Conservation (phyloP, 805 yeast genomes). For the Candida corydali region DNA sequence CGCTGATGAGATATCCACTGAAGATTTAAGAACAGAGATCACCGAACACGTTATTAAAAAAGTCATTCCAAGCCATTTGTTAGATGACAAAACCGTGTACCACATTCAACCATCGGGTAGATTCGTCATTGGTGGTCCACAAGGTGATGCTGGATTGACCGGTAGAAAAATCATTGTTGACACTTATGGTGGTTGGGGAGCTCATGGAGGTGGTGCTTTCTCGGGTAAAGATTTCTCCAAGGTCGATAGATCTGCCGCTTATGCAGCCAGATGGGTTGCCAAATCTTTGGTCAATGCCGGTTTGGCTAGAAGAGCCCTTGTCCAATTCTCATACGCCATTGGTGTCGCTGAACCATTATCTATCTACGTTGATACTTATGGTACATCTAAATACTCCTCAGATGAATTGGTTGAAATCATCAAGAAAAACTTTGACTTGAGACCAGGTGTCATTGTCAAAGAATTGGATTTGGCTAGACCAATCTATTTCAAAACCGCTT, state of each 20-base stretch:
- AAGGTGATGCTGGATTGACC: slow-evolving; percentile 99
- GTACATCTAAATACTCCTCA: slow-evolving; percentile 88
- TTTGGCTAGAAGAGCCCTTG: slow-evolving; percentile 94
- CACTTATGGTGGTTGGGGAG: slow-evolving; percentile 99
- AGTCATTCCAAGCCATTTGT: slow-evolving; percentile 85
- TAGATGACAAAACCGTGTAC: slow-evolving; percentile 93
- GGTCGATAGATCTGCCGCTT: slow-evolving; percentile 99
- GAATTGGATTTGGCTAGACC: slow-evolving; percentile 98
- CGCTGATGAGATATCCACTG: slow-evolving; percentile 93
- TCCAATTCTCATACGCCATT: slow-evolving; percentile 98
- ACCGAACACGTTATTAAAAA: slow-evolving; percentile 78
- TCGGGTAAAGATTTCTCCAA: slow-evolving; percentile 99
- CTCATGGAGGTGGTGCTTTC: slow-evolving; percentile 99
- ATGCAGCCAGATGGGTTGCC: slow-evolving; percentile 99
- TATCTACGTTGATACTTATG: slow-evolving; percentile 95
- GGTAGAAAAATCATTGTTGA: slow-evolving; percentile 99
- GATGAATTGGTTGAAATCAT: slow-evolving; percentile 89
- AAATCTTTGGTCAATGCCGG: slow-evolving; percentile 95
- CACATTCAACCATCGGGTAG: slow-evolving; percentile 99
- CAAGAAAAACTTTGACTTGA: slow-evolving; percentile 92
- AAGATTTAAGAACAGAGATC: slow-evolving; percentile 79
- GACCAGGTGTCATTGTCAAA: slow-evolving; percentile 98
- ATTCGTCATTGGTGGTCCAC: slow-evolving; percentile 99
- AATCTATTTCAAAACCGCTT: slow-evolving; percentile 97
- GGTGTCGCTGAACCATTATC: slow-evolving; percentile 99